phyloP scores from a whole-genome alignment of 768 basidiomycete genomes.

The Tricholoma saponaceum region DNA sequence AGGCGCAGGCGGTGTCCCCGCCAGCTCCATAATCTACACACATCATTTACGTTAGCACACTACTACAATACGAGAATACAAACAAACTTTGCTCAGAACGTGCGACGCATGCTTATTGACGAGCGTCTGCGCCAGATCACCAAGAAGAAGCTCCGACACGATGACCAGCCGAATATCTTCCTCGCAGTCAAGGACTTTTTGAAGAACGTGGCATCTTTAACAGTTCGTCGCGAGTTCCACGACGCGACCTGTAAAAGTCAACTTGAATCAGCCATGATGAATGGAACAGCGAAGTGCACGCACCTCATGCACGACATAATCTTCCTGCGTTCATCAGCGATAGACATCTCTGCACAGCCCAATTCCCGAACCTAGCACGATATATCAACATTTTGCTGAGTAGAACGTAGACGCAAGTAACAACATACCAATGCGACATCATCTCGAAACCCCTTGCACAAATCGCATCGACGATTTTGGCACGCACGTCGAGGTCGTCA shows the following conservation, averaged over 20 bases:
- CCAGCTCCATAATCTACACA: slow-evolving; percentile 80
- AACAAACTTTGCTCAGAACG: slow-evolving; percentile 81
- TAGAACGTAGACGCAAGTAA: too few species aligned
- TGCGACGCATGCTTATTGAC: slow-evolving; percentile 91
- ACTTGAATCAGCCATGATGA: slow-evolving; percentile 1
- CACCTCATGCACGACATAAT: slow-evolving; percentile 87
- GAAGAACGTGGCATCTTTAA: slow-evolving; percentile 85
- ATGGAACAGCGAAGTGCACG: slow-evolving; percentile 10
- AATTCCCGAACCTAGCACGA: slow-evolving; percentile 79
- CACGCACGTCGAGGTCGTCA: slow-evolving; percentile 70
- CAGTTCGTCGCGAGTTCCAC: slow-evolving; percentile 88
- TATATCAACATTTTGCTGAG: background rate
- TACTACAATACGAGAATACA: background rate
- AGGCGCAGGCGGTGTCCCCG: slow-evolving; percentile 82
- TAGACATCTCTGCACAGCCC: slow-evolving; percentile 84
- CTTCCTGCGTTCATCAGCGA: slow-evolving; percentile 70
- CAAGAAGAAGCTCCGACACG: slow-evolving; percentile 78
- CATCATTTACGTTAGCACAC: background rate
- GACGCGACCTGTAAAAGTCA: slow-evolving; percentile 58
- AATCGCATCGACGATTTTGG: slow-evolving; percentile 85
- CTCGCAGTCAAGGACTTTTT: slow-evolving; percentile 88
- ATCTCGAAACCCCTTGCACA: slow-evolving; percentile 83
- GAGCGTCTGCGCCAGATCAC: slow-evolving; percentile 81
- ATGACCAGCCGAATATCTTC: slow-evolving; percentile 81
- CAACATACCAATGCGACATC: slow-evolving; percentile 81